Evolutionary conservation across 2,329 filamentous ascomycete genomes (phyloP), one percentile per base, ranked within the genome.

Genomic region (Drechslera avenae): DNA sequence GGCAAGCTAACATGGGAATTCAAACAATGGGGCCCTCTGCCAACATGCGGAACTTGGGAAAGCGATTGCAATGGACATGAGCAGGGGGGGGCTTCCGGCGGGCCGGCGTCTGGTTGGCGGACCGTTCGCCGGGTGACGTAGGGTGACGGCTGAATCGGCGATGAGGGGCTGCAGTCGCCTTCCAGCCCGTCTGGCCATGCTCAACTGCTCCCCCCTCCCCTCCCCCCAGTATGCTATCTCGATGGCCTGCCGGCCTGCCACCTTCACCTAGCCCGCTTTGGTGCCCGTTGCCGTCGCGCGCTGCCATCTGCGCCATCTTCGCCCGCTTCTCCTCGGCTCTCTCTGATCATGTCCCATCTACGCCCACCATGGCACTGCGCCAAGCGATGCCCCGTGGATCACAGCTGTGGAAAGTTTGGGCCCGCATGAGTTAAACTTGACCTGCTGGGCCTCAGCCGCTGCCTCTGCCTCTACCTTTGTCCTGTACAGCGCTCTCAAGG

Each of bases 11-110:
- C 39, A 56, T 54, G 50, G 53, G 53, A 52, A 43, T 48, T 37
- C 46, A 42, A 44, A 54, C 53, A 53, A 44, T 50, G 37, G 46
- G 23, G 34, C 16, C 31, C 40, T 50, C 31, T 37, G 21, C 30
- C 14, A 49, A 43, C 45, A 44, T 52, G 53, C 50, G 42, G 33
- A 46, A 49, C 37, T 50, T 41, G 42, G 17, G 39, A 56, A 54
- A 46, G 50, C 53, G 45, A 56, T 56, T 32, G 34, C 31, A 34
- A 12, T 31, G 33, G 9, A 32, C 44, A 34, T 17, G 39, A 36
- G 18, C 41, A 33, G 39, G 50, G n/a, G 4, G 32, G 5, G n/a
- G 5, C 17, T 39, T 39, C 14, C 19, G 21, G 17, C 34, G 30
- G 36, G 30, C 17, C 21, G 28, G n/a, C 26, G 16, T 14, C 31